Percentiles rank a stretch among this genome's conserved stretches.
Conservation (phyloP, 2,329 filamentous ascomycete species). For the Verticillium nonalfalfae region DNA sequence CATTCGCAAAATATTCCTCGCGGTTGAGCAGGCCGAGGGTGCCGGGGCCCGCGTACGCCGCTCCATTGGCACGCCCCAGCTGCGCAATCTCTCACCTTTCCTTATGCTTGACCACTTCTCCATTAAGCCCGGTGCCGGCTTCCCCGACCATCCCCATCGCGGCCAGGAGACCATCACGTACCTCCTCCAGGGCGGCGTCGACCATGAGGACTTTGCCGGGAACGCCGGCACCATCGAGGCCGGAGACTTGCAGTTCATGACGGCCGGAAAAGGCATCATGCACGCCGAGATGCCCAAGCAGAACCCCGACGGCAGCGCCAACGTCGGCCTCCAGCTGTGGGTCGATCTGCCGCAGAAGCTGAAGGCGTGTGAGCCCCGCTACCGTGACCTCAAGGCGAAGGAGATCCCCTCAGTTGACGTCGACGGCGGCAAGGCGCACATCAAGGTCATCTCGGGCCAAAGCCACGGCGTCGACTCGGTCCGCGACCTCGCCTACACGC, state of each 20-base stretch:
- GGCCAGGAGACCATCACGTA: slow-evolving; percentile 90
- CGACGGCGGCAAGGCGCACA: slow-evolving; percentile 65
- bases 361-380: slow-evolving; percentile 86
- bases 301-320: slow-evolving; percentile 67
- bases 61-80: slow-evolving; percentile 75
- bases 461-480: slow-evolving; percentile 80
- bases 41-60: slow-evolving; percentile 81
- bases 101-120: slow-evolving; percentile 95
- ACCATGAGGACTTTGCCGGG: slow-evolving; percentile 89
- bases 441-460: slow-evolving; percentile 89
- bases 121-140: slow-evolving; percentile 73
- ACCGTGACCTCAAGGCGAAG: slow-evolving; percentile 71
- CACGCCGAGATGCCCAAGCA: slow-evolving; percentile 92
- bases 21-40: slow-evolving; percentile 80
- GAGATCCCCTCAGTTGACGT: slow-evolving; percentile 74
- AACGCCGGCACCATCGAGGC: slow-evolving; percentile 75
- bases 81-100: slow-evolving; percentile 87
- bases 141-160: slow-evolving; percentile 79
- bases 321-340: slow-evolving; percentile 91
- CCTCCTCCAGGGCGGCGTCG: slow-evolving; percentile 74
- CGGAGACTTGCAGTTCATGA: slow-evolving; percentile 98
- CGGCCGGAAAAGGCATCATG: slow-evolving; percentile 83
- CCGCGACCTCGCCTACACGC: slow-evolving; percentile 89
- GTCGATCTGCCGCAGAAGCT: slow-evolving; percentile 79
- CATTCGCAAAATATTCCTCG: slow-evolving; percentile 78